phyloP scores from a whole-genome alignment of 1,284 basidiomycete species.

The Vanrija sp. region DNA sequence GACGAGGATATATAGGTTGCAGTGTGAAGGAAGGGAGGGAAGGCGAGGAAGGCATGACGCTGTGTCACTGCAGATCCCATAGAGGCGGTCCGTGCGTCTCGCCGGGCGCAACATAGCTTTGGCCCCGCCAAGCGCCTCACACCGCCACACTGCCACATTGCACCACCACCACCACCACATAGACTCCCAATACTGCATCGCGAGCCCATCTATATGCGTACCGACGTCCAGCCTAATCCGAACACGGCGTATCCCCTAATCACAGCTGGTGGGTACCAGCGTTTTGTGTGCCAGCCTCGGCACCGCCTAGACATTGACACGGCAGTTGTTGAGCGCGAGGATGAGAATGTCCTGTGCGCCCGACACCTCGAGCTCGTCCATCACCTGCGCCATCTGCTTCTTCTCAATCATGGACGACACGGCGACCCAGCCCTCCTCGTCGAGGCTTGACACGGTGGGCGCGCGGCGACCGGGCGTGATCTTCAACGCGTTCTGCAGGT shows the following conservation, averaged over 20 bases:
- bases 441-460: constrained; percentile 83
- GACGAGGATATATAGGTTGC: too few species aligned
- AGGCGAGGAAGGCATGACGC: too few species aligned
- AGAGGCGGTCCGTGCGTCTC: too few species aligned
- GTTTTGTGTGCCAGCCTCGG: neutral
- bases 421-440: constrained; percentile 76
- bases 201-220: neutral
- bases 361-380: constrained; percentile 77
- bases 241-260: neutral
- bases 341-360: constrained; percentile 90
- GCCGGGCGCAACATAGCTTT: too few species aligned
- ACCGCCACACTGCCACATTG: too few species aligned
- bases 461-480: constrained; percentile 88
- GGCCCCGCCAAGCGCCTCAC: too few species aligned
- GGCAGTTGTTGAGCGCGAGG: constrained; percentile 87
- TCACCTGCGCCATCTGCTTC: constrained; percentile 73
- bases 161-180: too few species aligned
- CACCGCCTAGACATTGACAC: constrained; percentile 61
- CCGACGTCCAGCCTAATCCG: neutral
- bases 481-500: constrained; percentile 60
- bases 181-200: neutral
- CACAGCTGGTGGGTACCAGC: too few species aligned
- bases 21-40: too few species aligned
- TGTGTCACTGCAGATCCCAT: too few species aligned
- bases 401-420: constrained; percentile 91